Conservation (phyloP, 106 monocot genomes). For the Hemerocallis citrina region DNA sequence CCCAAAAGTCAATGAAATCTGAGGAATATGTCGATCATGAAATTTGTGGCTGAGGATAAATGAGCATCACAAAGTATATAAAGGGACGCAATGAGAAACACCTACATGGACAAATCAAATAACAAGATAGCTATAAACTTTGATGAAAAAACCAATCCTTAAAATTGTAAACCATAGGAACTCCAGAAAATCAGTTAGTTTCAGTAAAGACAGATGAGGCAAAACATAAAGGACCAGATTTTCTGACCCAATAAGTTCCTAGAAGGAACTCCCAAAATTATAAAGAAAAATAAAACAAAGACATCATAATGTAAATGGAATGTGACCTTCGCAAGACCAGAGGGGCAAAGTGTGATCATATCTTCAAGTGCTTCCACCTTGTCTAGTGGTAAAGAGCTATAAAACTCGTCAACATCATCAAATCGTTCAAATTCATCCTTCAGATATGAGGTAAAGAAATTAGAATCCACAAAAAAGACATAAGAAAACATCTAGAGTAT, state of each 20-base stretch:
- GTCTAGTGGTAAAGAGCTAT: conserved; percentile 78
- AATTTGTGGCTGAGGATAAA: not conserved
- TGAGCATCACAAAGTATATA: not conserved
- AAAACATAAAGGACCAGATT: not conserved
- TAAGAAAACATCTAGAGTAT: not conserved
- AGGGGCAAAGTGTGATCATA: conserved; percentile 56
- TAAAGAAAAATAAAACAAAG: not conserved
- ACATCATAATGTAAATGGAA: conserved; percentile 11
- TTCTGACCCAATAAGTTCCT: not conserved
- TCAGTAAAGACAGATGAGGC: not conserved
- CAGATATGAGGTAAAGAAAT: conserved; percentile 2
- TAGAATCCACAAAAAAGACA: not conserved
- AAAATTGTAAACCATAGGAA: not conserved
- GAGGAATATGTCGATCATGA: not conserved
- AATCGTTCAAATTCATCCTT: conserved; percentile 95
- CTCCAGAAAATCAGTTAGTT: not conserved
- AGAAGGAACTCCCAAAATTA: not conserved
- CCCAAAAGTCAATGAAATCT: not conserved
- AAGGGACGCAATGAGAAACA: not conserved
- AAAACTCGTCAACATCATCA: conserved; percentile 85
- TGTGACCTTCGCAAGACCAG: conserved; percentile 79
- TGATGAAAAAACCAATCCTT: not conserved
- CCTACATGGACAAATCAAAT: not conserved
- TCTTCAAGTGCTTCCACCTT: conserved; percentile 99
- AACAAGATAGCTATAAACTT: not conserved